These are phyloP conservation scores for Malus sylvestris DNA, from an alignment of 306 rosid genomes.

Conservation along the genomic window DNA sequence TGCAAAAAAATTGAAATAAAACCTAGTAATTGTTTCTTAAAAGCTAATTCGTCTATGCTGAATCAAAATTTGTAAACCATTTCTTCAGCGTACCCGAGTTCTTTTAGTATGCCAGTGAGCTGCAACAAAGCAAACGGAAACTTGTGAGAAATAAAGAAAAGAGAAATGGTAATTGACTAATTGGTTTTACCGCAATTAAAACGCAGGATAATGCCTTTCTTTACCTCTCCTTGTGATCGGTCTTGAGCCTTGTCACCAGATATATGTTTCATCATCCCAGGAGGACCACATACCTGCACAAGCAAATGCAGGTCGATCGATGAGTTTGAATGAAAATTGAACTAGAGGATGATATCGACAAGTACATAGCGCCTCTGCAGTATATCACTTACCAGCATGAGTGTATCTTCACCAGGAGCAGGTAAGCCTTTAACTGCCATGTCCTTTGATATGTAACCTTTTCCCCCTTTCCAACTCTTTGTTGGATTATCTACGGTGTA, in stretches of 20 bases:
- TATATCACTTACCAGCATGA: slow-evolving; percentile 69
- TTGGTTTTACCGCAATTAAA: neutral
- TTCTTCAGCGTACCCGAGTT: slow-evolving; percentile 79
- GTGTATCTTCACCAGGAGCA: slow-evolving; percentile 60
- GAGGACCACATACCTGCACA: slow-evolving; percentile 94
- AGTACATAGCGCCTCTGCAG: neutral
- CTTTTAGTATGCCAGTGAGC: slow-evolving; percentile 81
- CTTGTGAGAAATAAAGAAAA: neutral
- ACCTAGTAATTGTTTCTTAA: slow-evolving; percentile 5
- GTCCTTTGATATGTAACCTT: slow-evolving; percentile 78
- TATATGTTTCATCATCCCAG: slow-evolving; percentile 84
- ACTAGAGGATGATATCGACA: neutral
- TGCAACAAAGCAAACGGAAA: slow-evolving; percentile 30
- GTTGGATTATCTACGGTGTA: slow-evolving; percentile 83
- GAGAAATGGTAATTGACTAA: neutral
- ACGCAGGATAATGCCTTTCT: neutral
- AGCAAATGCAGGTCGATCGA: neutral
- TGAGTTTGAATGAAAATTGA: neutral
- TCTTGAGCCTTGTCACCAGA: slow-evolving; percentile 93
- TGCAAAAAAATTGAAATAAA: slow-evolving; percentile 7
- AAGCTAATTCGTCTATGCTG: slow-evolving; percentile 7
- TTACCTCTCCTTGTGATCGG: slow-evolving; percentile 93
- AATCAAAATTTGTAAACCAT: slow-evolving; percentile 94
- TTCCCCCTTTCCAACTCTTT: slow-evolving; percentile 86
- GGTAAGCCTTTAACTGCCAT: slow-evolving; percentile 87